These are phyloP conservation scores for Rhynchosporium graminicola DNA, from an alignment of 2,329 filamentous ascomycete species.

Conservation along the genomic window DNA sequence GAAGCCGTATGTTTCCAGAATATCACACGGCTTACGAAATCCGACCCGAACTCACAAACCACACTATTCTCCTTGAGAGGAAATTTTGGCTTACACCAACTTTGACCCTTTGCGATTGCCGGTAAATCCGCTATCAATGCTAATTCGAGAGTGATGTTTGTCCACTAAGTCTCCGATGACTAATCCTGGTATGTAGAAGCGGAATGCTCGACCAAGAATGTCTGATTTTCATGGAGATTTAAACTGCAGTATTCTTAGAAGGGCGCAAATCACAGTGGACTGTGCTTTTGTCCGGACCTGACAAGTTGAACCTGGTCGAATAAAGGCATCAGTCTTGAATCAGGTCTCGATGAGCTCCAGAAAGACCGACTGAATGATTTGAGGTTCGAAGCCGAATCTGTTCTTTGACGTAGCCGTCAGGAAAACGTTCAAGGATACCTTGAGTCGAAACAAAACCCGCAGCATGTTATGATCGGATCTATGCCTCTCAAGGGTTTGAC, in stretches of 20 bases:
- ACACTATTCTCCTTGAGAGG: background rate
- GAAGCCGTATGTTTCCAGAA: background rate
- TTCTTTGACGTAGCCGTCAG: background rate
- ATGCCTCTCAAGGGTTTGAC: background rate
- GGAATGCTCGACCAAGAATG: background rate
- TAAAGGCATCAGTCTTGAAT: background rate
- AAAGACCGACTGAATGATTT: constrained; percentile 6
- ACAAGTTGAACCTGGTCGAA: background rate
- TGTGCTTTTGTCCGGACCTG: constrained; percentile 3
- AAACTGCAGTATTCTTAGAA: constrained; percentile 20
- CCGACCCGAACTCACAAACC: background rate
- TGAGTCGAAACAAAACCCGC: background rate
- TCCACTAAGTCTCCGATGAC: constrained; percentile 8
- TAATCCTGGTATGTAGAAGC: background rate
- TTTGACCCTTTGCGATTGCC: constrained; percentile 3
- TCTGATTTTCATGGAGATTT: background rate
- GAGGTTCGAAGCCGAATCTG: background rate
- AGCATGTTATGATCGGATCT: background rate
- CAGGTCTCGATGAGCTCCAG: constrained; percentile 1
- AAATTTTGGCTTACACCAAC: background rate
- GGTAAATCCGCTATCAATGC: constrained; percentile 3
- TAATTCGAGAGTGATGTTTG: constrained; percentile 6
- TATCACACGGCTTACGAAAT: too few species aligned
- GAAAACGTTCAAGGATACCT: background rate
- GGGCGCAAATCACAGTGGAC: constrained; percentile 2